Base-by-base conservation (phyloP, 345 rosid genomes). In the Geranium brycei region DNA sequence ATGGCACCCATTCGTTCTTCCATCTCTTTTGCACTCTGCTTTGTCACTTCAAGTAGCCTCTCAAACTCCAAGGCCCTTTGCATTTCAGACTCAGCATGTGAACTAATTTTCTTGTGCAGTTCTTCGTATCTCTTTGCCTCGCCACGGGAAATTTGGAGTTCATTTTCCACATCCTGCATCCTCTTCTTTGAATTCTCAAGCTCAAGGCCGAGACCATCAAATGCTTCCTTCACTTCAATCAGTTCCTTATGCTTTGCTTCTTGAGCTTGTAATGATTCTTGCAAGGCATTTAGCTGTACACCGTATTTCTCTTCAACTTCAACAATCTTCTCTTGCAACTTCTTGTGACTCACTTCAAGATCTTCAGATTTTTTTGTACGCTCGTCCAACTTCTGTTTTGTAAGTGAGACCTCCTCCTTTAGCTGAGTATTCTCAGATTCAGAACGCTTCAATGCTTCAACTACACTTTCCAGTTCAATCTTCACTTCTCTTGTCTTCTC, bases 401-500 rank as follows among this genome's bases (percentile, higher is more conserved):
- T 70, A 62, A 79, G 63, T 65, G 84, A 76, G 55, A 79, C 72
- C 62, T 87, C 88, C 63, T 82, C 86, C 78, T 80, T 79, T 73
- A 87, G 47, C 64, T 55, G 73, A 19, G 71, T 55, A 70, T 84
- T 88, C 69, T 88, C 88, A 14, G 85, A 83, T 71, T 91, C 99
- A 1, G 82, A 82, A 58, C 77, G 68, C 75, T 87, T 88, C 66
- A 91, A 62, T 68, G 85, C 82, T 60, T 69, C 84, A 40, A 82
- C 82, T 63, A 82, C 81, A 75, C 85, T 87, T 76, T 79, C 91
- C 78, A 88, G 47, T 79, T 91, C 97, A 30, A 81, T 66, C 75
- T 95, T 93, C n/a, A 91, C 75, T 64, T 87, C 96, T 68, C 83
- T 83, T 47, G 79, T 65, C 75, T 88, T 95, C 78, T 95, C 96